Base-by-base conservation (phyloP, 495 filamentous ascomycete genomes). In the Penicillium paradoxum region DNA sequence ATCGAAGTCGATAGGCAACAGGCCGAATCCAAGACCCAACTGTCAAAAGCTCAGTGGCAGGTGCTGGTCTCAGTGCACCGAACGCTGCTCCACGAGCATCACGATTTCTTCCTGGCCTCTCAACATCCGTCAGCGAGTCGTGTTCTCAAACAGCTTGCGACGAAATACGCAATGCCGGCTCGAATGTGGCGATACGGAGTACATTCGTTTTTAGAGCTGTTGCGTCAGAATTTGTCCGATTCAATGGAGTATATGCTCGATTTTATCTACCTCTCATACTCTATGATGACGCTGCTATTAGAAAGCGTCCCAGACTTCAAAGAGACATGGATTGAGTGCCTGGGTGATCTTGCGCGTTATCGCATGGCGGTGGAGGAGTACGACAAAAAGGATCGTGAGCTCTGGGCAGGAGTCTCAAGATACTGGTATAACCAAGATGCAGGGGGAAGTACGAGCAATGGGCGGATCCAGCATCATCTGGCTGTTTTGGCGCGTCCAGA, bases 311-410 rank as follows among this genome's bases (percentile, higher is more conserved):
- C 85, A 3, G 70, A 77, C 0, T 95, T 91, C 59, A 79, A 86
- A 54, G 87, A 91, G 41, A 95, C 87, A 0, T 96, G 91, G 91
- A 87, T 95, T 21, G 91, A 96, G 56, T 95, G 89, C 58, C 73
- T 96, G 0, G 90, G 90, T 0, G 89, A 93, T 64, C 67, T 93
- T 3, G 86, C 81, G 0, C 68, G 84, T 27, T 88, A 87, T 47
- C 73, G 83, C 0, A 91, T 92, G 87, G 87, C 87, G 1, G 84
- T 91, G 24, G 87, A 92, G 62, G 85, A 90, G 44, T 76, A 80
- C 30, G 83, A 90, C 47, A 68, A 83, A 17, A 70, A 78, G 10
- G 88, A 92, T 39, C 78, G 86, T 0, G 90, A 95, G 40, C 70
- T 81, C 1, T 96, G 91, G 90, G 85, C 84, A 9, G 78, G 77